Evolutionary conservation across 139 green algal genomes (phyloP), one percentile per base, ranked within the genome.

Genomic region (Chlamydomonas sp.): DNA sequence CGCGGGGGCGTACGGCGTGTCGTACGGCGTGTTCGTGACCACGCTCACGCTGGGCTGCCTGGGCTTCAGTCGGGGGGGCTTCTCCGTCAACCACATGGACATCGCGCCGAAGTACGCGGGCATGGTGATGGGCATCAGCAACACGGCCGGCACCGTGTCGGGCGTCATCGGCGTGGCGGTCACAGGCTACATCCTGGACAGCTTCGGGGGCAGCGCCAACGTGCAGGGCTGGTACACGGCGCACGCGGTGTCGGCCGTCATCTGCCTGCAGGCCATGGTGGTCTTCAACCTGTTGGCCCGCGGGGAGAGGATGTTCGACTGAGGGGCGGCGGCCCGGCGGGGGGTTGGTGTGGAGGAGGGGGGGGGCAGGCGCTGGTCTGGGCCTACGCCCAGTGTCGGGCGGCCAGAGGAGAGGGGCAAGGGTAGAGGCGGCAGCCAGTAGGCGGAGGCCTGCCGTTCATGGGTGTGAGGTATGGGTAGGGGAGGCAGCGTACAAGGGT

Each of bases 21-120:
- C 61, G 5, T 83, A 59, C 20, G 94, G 94, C 12, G 83, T 96
- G 62, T 71, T 79, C 1, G 90, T 87, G 9, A 93, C 90, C 8
- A 94, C 92, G 3, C 82, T 95, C 1, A 92, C 90, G 57, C 91
- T 96, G 77, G 92, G 91, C 14, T 86, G 86, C 14, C 90, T 95
- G 71, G 94, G 94, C 67, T 91, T 99, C 57, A 94, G 96, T 0
- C 87, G 97, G 15, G 98, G 97, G n/a, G 98, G 98, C 17, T 99
- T 99, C 91, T 93, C 89, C 0, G 98, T 99, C 0, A 99, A 98
- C 91, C 97, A 98, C 93, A 98, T 99, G 96, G 98, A 99, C 92
- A 99, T 99, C 15, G 98, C 98, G 16, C 98, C 98, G 18, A 92
- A 95, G 68, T 98, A 98, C 85, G 98, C 98, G 3, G 98, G 98